These are phyloP conservation scores for Heterobasidion annosum DNA, from an alignment of 1,284 basidiomycete species.

Conservation along the genomic window DNA sequence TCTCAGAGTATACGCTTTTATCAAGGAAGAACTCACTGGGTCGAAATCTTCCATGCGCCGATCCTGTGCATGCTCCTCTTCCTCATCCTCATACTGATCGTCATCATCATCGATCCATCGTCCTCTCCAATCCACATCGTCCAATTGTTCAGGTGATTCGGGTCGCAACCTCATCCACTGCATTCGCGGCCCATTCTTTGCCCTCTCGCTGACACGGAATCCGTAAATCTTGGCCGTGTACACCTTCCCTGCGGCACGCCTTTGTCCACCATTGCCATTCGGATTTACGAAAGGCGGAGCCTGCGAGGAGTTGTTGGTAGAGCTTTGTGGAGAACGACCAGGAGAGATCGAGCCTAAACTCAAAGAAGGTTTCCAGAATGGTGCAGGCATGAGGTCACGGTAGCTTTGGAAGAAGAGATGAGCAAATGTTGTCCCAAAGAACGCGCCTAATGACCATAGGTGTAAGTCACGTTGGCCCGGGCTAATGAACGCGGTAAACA, in stretches of 20 bases:
- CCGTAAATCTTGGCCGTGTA: constrained; percentile 95
- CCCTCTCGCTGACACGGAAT: constrained; percentile 77
- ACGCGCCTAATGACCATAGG: constrained; percentile 62
- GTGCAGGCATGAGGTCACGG: constrained; percentile 81
- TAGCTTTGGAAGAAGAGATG: constrained; percentile 98
- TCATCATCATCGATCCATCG: constrained; percentile 79
- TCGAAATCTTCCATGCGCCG: constrained; percentile 79
- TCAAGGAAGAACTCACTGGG: constrained; percentile 38
- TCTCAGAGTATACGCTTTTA: background rate
- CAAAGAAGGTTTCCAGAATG: constrained; percentile 69
- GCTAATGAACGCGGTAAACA: constrained; percentile 1
- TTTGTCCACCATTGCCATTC: constrained; percentile 83
- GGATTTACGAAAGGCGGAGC: constrained; percentile 64
- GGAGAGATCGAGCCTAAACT: constrained; percentile 43
- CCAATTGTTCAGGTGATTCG: constrained; percentile 70
- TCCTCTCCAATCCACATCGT: constrained; percentile 81
- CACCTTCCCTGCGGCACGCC: constrained; percentile 75
- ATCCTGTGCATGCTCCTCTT: constrained; percentile 52
- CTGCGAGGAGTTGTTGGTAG: constrained; percentile 29
- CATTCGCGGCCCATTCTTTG: constrained; percentile 93
- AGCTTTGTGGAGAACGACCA: constrained; percentile 26
- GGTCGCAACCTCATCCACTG: constrained; percentile 89
- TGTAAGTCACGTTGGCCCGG: background rate
- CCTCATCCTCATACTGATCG: constrained; percentile 45
- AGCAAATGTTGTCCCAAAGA: constrained; percentile 98